Base-by-base conservation (phyloP, 352 stramenopile species). In the Phytophthora palmivora region DNA sequence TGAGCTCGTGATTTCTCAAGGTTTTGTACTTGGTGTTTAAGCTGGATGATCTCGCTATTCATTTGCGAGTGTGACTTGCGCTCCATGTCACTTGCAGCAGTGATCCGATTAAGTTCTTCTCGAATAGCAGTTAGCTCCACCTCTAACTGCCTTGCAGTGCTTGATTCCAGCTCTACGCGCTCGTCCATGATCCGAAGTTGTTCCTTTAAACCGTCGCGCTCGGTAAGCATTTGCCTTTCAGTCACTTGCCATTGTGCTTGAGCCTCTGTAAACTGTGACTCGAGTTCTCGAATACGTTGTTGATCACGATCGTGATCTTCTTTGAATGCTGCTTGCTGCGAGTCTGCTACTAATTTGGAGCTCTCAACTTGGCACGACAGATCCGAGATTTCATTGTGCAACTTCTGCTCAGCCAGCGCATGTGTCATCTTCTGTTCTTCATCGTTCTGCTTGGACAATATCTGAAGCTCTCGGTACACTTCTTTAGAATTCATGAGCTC, bases 351-450 rank as follows among this genome's bases (percentile, higher is more conserved):
- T 1, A 86, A 33, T 22, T 78, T 86, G 36, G 69, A 87, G 32
- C 72, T 85, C 19, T 85, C 76, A 11, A 80, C 38, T 38, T 88
- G 72, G 19, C 67, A 80, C n/a, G 72, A 79, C 8, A 89, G 61
- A n/a, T 89, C 72, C 49, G 85, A 37, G 36, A 84, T 79, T 58
- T 91, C 82, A 22, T 89, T 88, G 4, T 78, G 76, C 34, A 89
- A 53, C 43, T 87, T 88, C 34, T 89, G 78, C 26, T 91, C 82
- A 1, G 74, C 78, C n/a, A 89, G 45, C 18, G 65, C 57, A 14
- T 65, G 75, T 4, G 63, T 32, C 19, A 74, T 32, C 18, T 60
- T 67, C 43, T 70, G 70, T 28, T 88, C 69, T 16, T 86, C 76
- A 24, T 89, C 75, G 0, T 58, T 49, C 32, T 33, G 61, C 24